A percentile compares a stretch with the other conserved stretches of the same genome.
phyloP scores from a whole-genome alignment of 2,329 filamentous ascomycete species.

The Monilinia fructicola region DNA sequence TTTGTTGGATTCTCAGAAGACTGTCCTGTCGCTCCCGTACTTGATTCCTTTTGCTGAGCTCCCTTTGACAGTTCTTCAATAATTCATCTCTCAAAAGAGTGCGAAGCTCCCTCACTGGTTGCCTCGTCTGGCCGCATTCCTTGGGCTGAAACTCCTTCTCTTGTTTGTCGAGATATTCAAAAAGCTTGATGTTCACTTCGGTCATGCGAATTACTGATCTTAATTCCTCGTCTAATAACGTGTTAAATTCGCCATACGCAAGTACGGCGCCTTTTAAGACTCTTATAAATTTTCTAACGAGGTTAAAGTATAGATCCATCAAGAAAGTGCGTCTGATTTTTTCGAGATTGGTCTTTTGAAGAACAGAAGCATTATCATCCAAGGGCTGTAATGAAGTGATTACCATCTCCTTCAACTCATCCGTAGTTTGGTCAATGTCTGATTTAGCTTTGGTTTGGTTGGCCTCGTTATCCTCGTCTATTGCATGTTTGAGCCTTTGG shows the following conservation, averaged over 20 bases:
- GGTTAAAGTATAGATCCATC: background rate
- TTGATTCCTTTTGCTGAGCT: background rate
- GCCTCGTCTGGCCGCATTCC: conserved; percentile 1
- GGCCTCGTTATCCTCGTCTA: background rate
- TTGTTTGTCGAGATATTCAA: background rate
- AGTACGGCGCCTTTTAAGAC: background rate
- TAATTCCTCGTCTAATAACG: background rate
- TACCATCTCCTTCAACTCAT: background rate
- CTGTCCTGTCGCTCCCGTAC: background rate
- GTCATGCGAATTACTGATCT: background rate
- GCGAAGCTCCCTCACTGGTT: background rate
- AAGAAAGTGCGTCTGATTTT: background rate
- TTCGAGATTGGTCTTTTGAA: no score
- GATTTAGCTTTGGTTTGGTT: background rate
- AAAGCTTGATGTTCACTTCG: background rate
- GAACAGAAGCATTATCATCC: background rate
- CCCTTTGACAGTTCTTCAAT: background rate
- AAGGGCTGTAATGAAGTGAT: background rate
- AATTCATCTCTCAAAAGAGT: background rate
- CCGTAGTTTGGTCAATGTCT: background rate
- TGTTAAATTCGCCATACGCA: background rate
- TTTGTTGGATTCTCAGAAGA: background rate
- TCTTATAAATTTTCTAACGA: background rate
- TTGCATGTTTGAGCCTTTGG: background rate
- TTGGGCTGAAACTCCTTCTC: background rate